Evolutionary conservation across 495 filamentous ascomycete species (phyloP), one percentile per base, ranked within the genome.

Genomic region (Chaetomidium leptoderma): DNA sequence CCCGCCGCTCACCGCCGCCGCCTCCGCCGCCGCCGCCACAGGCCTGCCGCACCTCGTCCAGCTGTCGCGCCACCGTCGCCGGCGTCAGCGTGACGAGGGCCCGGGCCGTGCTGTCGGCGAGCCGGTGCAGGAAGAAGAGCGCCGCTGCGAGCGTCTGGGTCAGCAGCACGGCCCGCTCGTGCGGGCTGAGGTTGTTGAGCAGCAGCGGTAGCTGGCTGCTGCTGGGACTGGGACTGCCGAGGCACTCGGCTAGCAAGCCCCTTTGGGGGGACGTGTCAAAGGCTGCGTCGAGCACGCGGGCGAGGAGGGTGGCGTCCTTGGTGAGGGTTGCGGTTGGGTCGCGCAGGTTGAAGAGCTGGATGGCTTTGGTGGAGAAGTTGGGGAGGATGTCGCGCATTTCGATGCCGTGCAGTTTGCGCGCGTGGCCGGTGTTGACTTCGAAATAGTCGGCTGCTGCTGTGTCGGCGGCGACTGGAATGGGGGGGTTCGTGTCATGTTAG

Each of bases 321-420:
- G 11, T 17, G 19, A 69, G 62, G 26, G 58, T 47, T 8, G 37
- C 23, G 0, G 50, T 21, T 16, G 35, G 32, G 55, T 67, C 67
- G 21, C 60, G 60, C 52, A 69, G 45, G 58, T 69, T 69, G 65
- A 69, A 69, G 60, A 69, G 58, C 8, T 53, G 51, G 35, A 63
- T 40, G 10, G 65, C 63, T 45, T 69, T 67, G 40, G 57, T 36
- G 50, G 60, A 64, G 58, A 69, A 67, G 58, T 69, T 59, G 57
- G 67, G 67, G 23, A 69, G 52, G 50, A 69, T 69, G 27, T 69
- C 65, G 62, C 55, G 55, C 24, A 67, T 65, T 42, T 62, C 67
- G 29, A 67, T 55, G 53, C 67, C 67, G 56, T 57, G 37, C 23
- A 58, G 30, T 36, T 69, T 69, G 54, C 67, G 67, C 14, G 62